These are phyloP conservation scores for Mycena rosella DNA, from an alignment of 768 basidiomycete genomes.

Conservation along the genomic window DNA sequence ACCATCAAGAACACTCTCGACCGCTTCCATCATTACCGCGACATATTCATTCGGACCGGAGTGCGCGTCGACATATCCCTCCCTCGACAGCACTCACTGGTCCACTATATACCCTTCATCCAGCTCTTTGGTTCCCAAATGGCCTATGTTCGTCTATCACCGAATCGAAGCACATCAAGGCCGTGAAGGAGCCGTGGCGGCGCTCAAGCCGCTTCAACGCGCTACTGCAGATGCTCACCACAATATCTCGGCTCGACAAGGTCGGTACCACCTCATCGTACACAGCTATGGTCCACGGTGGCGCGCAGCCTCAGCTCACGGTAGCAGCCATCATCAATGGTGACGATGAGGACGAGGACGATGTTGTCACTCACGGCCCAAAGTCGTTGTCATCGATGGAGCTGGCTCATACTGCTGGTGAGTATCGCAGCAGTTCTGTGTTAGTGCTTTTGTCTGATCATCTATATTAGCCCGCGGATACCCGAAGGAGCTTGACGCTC, in stretches of 20 bases:
- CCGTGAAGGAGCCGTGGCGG: slow-evolving; percentile 50
- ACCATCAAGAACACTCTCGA: not conserved
- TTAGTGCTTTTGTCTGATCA: too few species aligned
- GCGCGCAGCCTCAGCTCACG: not conserved
- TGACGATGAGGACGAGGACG: too few species aligned
- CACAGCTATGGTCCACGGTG: not conserved
- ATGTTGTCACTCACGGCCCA: too few species aligned
- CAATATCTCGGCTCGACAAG: slow-evolving; percentile 45
- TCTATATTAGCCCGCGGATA: too few species aligned
- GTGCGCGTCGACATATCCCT: not conserved
- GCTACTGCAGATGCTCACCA: slow-evolving; percentile 47
- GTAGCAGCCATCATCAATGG: too few species aligned
- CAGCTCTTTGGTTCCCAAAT: slow-evolving; percentile 44
- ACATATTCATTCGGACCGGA: not conserved
- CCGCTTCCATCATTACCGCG: not conserved
- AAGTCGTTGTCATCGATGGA: too few species aligned
- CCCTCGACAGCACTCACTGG: not conserved
- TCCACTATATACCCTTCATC: slow-evolving; percentile 24
- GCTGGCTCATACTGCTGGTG: too few species aligned
- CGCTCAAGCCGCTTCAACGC: slow-evolving; percentile 42
- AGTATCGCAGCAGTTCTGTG: too few species aligned
- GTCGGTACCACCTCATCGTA: not conserved
- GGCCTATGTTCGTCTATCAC: slow-evolving; percentile 52
- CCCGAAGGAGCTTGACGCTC: too few species aligned
- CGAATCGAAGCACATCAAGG: slow-evolving; percentile 49